Conservation (phyloP, 2,329 filamentous ascomycete species). For the Dothistroma pini region DNA sequence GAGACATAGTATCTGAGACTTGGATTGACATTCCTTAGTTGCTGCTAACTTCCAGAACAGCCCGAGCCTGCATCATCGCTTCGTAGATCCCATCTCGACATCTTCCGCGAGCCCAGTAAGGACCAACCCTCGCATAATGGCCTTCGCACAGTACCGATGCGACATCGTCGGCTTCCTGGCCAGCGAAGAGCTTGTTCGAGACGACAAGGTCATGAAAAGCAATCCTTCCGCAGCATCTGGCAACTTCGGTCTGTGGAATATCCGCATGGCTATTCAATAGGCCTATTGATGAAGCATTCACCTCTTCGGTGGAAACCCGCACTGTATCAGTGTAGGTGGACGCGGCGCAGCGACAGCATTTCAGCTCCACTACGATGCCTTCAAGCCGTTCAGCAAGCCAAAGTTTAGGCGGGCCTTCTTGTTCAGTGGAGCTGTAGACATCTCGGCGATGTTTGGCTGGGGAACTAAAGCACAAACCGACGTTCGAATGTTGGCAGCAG, state of each 20-base stretch:
- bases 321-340: slow-evolving; percentile 51
- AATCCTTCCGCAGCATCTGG: slow-evolving; percentile 11
- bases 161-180: slow-evolving; percentile 41
- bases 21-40: slow-evolving; percentile 2
- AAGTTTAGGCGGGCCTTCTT: slow-evolving; percentile 18
- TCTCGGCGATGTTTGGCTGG: slow-evolving; percentile 10
- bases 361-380: slow-evolving; percentile 22
- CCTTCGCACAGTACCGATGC: slow-evolving; percentile 34
- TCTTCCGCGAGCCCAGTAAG: slow-evolving; percentile 16
- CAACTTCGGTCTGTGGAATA: slow-evolving; percentile 57
- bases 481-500: slow-evolving; percentile 13
- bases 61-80: slow-evolving; percentile 17
- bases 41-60: slow-evolving; percentile 9
- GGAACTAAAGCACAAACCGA: slow-evolving; percentile 18
- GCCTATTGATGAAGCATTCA: slow-evolving; percentile 48
- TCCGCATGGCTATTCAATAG: slow-evolving; percentile 54
- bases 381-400: slow-evolving; percentile 12
- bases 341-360: slow-evolving; percentile 14
- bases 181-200: slow-evolving; percentile 35
- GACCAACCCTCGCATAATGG: slow-evolving; percentile 26
- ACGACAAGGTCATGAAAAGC: slow-evolving; percentile 12
- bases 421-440: slow-evolving; percentile 19
- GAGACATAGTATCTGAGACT: not conserved
- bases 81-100: slow-evolving; percentile 18
- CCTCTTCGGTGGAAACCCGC: slow-evolving; percentile 49